Percentiles rank a stretch among this genome's conserved stretches.
Evolutionary conservation across 306 rosid genomes (phyloP).

Genomic region (Acmispon strigosus): DNA sequence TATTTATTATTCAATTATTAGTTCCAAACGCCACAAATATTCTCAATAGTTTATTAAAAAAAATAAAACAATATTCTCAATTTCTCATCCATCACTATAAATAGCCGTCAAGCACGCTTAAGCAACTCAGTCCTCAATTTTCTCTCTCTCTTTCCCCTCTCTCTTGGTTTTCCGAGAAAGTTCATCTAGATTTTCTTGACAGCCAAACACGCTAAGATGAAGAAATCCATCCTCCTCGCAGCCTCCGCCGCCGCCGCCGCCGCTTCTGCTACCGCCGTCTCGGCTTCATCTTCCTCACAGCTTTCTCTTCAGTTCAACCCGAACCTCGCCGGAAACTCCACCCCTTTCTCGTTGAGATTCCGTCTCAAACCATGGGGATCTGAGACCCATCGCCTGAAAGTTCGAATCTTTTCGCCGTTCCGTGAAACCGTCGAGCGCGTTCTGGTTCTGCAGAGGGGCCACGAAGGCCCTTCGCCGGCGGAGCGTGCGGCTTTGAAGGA

Average conservation of each 20-base stretch:
- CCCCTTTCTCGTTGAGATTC: neutral
- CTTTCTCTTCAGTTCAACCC: conserved; percentile 26
- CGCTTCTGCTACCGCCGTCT: conserved; percentile 33
- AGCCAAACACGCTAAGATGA: conserved; percentile 24
- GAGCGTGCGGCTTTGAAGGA: conserved; percentile 23
- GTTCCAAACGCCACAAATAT: neutral
- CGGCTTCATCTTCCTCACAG: conserved; percentile 26
- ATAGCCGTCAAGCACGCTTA: conserved; percentile 10
- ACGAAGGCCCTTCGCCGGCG: neutral
- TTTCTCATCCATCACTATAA: neutral
- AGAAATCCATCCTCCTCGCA: conserved; percentile 32
- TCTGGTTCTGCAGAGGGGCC: neutral
- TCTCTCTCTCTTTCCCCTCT: conserved; percentile 2
- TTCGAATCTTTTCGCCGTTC: neutral
- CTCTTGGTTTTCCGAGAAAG: neutral
- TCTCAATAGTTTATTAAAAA: neutral
- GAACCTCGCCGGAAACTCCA: neutral
- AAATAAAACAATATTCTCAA: neutral
- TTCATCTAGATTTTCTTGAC: neutral
- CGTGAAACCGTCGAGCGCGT: no score
- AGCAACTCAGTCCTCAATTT: neutral
- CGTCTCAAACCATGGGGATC: neutral
- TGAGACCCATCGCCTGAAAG: neutral
- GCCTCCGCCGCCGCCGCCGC: conserved; percentile 43
- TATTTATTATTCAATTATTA: neutral